phyloP scores from a whole-genome alignment of 2,329 filamentous ascomycete genomes.

The Paecilomyces fulvus region DNA sequence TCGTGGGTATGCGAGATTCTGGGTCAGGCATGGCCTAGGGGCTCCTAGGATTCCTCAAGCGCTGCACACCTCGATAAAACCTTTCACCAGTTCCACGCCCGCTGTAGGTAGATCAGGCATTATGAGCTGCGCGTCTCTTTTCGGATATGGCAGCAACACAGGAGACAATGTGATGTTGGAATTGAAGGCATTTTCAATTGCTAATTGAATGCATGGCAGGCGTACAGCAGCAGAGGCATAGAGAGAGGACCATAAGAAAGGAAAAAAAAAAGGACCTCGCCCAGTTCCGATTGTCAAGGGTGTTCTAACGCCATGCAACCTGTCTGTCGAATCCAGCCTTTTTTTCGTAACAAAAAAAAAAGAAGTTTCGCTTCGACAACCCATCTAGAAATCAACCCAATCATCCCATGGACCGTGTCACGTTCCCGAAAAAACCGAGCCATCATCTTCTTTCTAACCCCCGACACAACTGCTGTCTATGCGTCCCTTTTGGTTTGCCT shows the following conservation, averaged over 20 bases:
- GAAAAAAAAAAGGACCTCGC: neutral
- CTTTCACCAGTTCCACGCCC: neutral
- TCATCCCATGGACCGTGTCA: neutral
- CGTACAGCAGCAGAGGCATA: neutral
- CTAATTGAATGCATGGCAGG: neutral
- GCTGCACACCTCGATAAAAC: too few species aligned
- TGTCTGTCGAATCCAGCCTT: neutral
- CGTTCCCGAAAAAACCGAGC: neutral
- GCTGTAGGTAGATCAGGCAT: neutral
- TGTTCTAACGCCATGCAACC: neutral
- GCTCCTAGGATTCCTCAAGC: too few species aligned
- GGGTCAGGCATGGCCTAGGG: too few species aligned
- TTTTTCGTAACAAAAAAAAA: too few species aligned
- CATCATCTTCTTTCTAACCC: neutral
- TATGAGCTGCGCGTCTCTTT: neutral
- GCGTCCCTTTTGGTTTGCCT: neutral
- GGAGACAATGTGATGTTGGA: neutral
- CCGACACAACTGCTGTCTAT: neutral
- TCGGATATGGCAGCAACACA: too few species aligned
- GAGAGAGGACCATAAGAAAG: neutral
- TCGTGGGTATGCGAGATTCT: too few species aligned
- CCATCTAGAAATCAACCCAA: neutral
- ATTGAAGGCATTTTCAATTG: neutral
- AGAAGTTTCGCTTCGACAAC: neutral
- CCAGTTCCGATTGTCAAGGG: neutral